Conservation (phyloP, 805 yeast species). For the Cephaloascus albidus region DNA sequence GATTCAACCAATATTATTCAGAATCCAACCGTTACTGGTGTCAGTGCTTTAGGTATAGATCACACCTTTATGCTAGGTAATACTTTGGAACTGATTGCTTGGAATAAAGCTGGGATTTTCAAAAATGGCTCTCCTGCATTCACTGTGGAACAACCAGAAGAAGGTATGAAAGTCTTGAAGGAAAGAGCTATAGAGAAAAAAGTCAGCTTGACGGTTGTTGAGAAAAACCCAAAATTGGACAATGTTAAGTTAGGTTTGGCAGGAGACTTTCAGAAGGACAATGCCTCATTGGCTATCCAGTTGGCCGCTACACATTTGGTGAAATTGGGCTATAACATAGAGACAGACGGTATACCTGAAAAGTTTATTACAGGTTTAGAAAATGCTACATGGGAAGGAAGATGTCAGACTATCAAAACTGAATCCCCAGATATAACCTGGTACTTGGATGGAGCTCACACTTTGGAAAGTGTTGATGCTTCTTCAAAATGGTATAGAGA, state of each 20-base stretch:
- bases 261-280: slow-evolving; percentile 76
- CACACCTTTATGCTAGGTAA: slow-evolving; percentile 82
- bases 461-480: slow-evolving; percentile 77
- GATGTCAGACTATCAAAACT: slow-evolving; percentile 67
- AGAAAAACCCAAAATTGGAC: slow-evolving; percentile 22
- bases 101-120: slow-evolving; percentile 95
- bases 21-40: slow-evolving; percentile 77
- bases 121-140: slow-evolving; percentile 61
- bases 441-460: slow-evolving; percentile 95
- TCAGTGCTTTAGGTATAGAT: slow-evolving; percentile 83
- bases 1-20: slow-evolving; percentile 91
- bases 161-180: slow-evolving; percentile 45
- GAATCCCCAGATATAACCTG: slow-evolving; percentile 45
- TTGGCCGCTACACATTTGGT: slow-evolving; percentile 54
- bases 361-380: slow-evolving; percentile 52
- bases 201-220: slow-evolving; percentile 40
- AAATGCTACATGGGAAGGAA: slow-evolving; percentile 83
- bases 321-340: slow-evolving; percentile 32
- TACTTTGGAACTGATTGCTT: slow-evolving; percentile 82
- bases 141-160: slow-evolving; percentile 50
- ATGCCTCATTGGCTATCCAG: slow-evolving; percentile 82
- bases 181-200: slow-evolving; percentile 63
- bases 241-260: slow-evolving; percentile 57
- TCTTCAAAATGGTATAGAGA: slow-evolving; percentile 70
- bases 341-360: slow-evolving; percentile 30